Conservation (phyloP, 345 rosid species). For the Mallotus nudiflorus region DNA sequence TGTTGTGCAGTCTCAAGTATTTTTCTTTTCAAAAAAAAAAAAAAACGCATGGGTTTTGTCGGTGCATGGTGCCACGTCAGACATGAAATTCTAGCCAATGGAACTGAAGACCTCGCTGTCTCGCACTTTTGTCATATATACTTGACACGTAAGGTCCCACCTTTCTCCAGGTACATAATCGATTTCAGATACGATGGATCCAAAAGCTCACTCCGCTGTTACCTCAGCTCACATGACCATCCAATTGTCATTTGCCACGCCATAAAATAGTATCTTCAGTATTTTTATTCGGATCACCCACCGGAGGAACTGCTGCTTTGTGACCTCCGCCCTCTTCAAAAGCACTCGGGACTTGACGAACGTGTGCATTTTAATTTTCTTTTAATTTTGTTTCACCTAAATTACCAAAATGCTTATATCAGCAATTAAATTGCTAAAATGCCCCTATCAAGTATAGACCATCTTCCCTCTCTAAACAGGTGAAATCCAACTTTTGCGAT, state of each 20-base stretch:
- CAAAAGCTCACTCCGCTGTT: background rate
- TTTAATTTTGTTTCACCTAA: background rate
- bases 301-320: slow-evolving; percentile 4
- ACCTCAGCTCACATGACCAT: background rate
- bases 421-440: no score
- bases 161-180: no score
- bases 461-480: no score
- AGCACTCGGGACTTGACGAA: background rate
- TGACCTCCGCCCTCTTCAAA: background rate
- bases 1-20: no score
- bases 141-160: slow-evolving; percentile 4
- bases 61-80: slow-evolving; percentile 20
- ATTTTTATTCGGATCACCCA: background rate
- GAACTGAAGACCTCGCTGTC: slow-evolving; percentile 13
- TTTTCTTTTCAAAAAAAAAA: no score
- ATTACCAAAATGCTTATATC: no score
- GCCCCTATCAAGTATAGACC: no score
- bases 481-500: no score
- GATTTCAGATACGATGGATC: background rate
- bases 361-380: background rate
- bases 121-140: background rate
- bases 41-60: background rate
- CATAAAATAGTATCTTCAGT: background rate
- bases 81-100: slow-evolving; percentile 10
- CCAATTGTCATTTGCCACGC: background rate